A percentile compares a stretch with the other conserved stretches of the same genome.
phyloP scores from a whole-genome alignment of 2,329 filamentous ascomycete species.

The Emmonsia crescens region DNA sequence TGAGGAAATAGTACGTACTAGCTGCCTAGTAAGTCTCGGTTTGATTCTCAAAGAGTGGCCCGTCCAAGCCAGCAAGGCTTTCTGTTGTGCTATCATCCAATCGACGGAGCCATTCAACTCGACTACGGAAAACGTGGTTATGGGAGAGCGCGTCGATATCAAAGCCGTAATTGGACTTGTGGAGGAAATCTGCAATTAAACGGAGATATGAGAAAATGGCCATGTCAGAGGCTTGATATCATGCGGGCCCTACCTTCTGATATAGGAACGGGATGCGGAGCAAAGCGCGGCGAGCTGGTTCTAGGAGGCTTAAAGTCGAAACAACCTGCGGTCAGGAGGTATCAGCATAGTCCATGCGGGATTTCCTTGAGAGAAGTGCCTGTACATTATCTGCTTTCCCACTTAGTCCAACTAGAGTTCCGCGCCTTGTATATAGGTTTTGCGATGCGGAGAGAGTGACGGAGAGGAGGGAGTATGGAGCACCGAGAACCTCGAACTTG shows the following conservation, averaged over 20 bases:
- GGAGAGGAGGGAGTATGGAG: constrained; percentile 86
- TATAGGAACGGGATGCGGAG: constrained; percentile 92
- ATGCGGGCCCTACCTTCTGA: constrained; percentile 46
- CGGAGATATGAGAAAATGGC: constrained; percentile 9
- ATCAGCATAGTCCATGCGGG: background rate
- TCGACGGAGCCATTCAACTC: constrained; percentile 88
- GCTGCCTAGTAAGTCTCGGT: constrained; percentile 61
- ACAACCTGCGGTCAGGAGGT: constrained; percentile 49
- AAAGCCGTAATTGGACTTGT: constrained; percentile 80
- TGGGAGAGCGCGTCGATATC: constrained; percentile 75
- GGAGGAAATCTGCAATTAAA: constrained; percentile 55
- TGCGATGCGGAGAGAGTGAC: constrained; percentile 89
- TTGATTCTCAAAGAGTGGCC: constrained; percentile 71
- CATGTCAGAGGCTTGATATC: background rate
- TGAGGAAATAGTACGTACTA: constrained; percentile 38
- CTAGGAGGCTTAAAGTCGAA: constrained; percentile 78
- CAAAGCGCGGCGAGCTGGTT: constrained; percentile 66
- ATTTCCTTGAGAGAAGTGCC: background rate
- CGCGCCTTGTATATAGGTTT: constrained; percentile 81
- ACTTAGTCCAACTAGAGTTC: constrained; percentile 79
- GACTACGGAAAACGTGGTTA: constrained; percentile 76
- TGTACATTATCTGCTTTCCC: constrained; percentile 83
- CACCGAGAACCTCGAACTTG: constrained; percentile 83
- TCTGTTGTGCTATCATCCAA: constrained; percentile 84
- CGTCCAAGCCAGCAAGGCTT: constrained; percentile 90